Evolutionary conservation across 2,329 filamentous ascomycete species (phyloP).

Genomic region (Pestalotiopsis sp.): DNA sequence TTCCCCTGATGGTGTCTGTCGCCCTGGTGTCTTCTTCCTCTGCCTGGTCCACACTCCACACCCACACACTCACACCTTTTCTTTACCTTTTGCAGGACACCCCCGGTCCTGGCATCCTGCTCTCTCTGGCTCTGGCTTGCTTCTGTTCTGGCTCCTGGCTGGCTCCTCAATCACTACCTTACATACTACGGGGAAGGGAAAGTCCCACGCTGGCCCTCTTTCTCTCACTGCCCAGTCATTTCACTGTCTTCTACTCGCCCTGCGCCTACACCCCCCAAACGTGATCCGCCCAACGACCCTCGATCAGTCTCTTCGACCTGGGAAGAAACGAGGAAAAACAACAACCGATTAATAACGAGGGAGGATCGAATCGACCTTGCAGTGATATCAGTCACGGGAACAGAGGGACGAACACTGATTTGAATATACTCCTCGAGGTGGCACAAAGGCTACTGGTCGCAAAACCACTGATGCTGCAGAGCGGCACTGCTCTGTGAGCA

Average conservation of each 20-base stretch:
- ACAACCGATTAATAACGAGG: background rate
- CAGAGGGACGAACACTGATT: slow-evolving; percentile 10
- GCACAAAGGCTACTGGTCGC: slow-evolving; percentile 21
- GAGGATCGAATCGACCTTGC: background rate
- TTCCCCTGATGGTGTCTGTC: slow-evolving; percentile 14
- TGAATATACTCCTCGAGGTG: slow-evolving; percentile 16
- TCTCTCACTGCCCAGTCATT: slow-evolving; percentile 10
- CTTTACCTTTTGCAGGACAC: background rate
- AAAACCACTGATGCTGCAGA: slow-evolving; percentile 30
- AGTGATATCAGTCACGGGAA: slow-evolving; percentile 5
- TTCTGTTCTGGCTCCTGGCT: background rate
- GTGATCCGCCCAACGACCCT: background rate
- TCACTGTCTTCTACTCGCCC: slow-evolving; percentile 2
- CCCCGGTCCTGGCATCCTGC: background rate
- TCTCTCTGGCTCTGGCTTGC: no score
- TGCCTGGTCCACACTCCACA: background rate
- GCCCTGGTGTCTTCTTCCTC: background rate
- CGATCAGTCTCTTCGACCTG: background rate
- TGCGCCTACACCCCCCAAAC: background rate
- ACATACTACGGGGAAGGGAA: slow-evolving; percentile 6
- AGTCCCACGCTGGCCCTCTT: slow-evolving; percentile 12
- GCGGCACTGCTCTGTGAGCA: slow-evolving; percentile 22
- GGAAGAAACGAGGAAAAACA: background rate
- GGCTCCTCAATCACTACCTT: background rate
- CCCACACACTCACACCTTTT: background rate